Percentiles rank a stretch among this genome's conserved stretches.
Evolutionary conservation across 495 filamentous ascomycete genomes (phyloP).

Genomic region (Xylaria curta): DNA sequence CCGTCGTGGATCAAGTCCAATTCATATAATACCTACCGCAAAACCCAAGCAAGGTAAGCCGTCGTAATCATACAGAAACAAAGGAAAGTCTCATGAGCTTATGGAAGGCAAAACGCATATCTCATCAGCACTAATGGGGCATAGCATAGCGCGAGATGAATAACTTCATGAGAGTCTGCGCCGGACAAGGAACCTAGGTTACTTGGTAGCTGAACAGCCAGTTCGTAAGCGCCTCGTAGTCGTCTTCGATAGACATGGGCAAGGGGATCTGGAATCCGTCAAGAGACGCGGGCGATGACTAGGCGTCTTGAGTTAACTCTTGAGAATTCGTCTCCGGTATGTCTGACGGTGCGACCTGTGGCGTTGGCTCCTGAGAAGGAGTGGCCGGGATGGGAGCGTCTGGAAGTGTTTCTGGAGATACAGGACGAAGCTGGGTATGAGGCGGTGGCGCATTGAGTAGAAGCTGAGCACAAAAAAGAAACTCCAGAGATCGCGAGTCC

Average conservation of each 20-base stretch:
- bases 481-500: slow-evolving; percentile 71
- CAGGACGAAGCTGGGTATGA: slow-evolving; percentile 3
- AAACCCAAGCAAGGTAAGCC: background rate
- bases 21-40: slow-evolving; percentile 9
- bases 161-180: background rate
- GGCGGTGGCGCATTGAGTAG: slow-evolving; percentile 45
- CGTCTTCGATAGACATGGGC: background rate
- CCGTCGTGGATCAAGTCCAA: background rate
- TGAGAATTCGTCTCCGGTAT: slow-evolving; percentile 12
- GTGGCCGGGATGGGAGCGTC: background rate
- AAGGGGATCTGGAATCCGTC: background rate
- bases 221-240: background rate
- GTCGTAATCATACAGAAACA: slow-evolving; percentile 10
- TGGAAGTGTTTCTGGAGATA: background rate
- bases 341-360: background rate
- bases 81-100: background rate
- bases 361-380: background rate
- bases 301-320: slow-evolving; percentile 23
- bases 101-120: background rate
- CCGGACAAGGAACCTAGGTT: background rate
- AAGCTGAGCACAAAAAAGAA: slow-evolving; percentile 68
- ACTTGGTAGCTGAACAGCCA: background rate
- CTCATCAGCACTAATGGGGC: background rate
- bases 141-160: background rate
- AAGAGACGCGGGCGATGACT: slow-evolving; percentile 24